Base-by-base conservation (phyloP, 2,329 filamentous ascomycete species). In the Taxawa tesnikishii region DNA sequence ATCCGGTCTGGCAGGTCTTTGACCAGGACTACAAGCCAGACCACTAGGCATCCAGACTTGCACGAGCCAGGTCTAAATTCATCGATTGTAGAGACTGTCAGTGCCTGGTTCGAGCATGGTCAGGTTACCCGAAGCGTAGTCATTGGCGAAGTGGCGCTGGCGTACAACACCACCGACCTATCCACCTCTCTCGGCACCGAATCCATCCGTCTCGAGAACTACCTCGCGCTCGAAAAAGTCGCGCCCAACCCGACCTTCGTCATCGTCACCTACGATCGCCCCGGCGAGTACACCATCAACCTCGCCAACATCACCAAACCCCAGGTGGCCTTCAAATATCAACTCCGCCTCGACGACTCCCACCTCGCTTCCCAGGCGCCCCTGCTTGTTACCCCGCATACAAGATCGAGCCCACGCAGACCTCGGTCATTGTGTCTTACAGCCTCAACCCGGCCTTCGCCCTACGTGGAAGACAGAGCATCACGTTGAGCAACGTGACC, bases 211-310 rank as follows among this genome's bases (percentile, higher is more conserved):
- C 73, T 98, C 38, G 83, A 93, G 48, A 90, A 94, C 51, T 94
- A 93, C 51, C 60, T 77, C 7, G 70, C 72, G n/a, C 69, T 98
- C 5, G 90, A 96, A 47, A 85, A 83, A 48, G 87, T 98, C 35
- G 87, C 85, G 0, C 85, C 87, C 1, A 98, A 98, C 53, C 83
- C 84, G 26, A 82, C 85, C 36, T 93, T 96, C 57, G 76, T 96
- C 31, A 74, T 77, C 18, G 79, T 84, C 43, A 65, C 70, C 1
- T 50, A 66, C 1, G 73, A 79, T 7, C 75, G 71, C 36, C 70
- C 79, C 3, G 87, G 92, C 37, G 79, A 88, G 49, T 98, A 92
- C 58, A 72, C 65, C 0, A 62, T 98, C 18, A 73, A 87, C 39
- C 60, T 90, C 5, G 67, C 75, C 10, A 75, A 78, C 50, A 70